Evolutionary conservation across 108 stramenopile species (phyloP).

Genomic region (Cyclostephanos invisitatus): DNA sequence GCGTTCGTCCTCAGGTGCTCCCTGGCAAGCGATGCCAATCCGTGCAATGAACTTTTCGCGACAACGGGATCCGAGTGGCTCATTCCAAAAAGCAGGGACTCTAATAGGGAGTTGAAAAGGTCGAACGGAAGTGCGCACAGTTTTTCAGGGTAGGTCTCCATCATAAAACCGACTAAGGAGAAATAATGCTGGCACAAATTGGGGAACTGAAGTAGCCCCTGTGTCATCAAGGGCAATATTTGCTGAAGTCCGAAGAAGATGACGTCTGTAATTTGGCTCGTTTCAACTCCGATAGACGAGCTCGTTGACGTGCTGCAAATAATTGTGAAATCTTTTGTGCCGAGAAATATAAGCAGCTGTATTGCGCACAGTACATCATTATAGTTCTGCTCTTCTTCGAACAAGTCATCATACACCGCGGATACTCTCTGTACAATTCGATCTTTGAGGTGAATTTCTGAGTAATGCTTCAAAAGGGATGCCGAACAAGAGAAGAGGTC

Average conservation of each 20-base stretch:
- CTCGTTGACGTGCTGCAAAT: conserved; percentile 35
- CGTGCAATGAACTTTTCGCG: conserved; percentile 74
- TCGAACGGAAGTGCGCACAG: conserved; percentile 70
- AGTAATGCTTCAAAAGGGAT: conserved; percentile 72
- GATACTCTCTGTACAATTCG: conserved; percentile 54
- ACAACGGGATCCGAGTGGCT: conserved; percentile 70
- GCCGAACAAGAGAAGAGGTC: conserved; percentile 71
- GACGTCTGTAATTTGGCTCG: conserved; percentile 77
- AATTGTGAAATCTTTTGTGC: conserved; percentile 88
- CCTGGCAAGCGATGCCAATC: conserved; percentile 64
- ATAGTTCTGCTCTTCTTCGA: conserved; percentile 85
- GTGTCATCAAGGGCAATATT: conserved; percentile 83
- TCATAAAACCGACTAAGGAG: conserved; percentile 80
- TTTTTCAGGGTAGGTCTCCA: conserved; percentile 89
- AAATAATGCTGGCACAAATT: conserved; percentile 78
- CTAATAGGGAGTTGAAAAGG: conserved; percentile 78
- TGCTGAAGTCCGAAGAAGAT: conserved; percentile 89
- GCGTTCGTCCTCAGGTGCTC: conserved; percentile 57
- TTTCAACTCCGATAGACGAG: conserved; percentile 56
- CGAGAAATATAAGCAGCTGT: conserved; percentile 79
- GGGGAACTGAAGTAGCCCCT: conserved; percentile 82
- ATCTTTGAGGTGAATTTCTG: conserved; percentile 57
- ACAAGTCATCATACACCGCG: conserved; percentile 34
- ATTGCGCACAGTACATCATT: conserved; percentile 82
- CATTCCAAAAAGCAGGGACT: conserved; percentile 87